Base-by-base conservation (phyloP, 2,329 filamentous ascomycete genomes). In the Ploettnerulaceae sp. region DNA sequence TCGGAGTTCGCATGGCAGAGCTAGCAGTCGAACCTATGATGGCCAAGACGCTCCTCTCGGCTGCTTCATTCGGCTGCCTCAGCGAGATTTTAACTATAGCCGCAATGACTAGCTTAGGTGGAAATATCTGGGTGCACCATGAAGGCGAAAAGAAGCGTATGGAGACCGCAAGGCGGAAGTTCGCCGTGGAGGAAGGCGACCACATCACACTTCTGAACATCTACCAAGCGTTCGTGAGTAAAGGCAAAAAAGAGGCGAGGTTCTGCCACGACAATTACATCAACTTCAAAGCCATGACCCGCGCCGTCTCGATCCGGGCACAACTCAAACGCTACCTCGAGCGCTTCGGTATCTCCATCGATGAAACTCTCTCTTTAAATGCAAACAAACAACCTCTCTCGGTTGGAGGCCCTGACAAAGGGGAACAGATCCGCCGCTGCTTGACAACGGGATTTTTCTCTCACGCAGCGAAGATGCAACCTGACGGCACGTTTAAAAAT, bases 21-120 rank as follows among this genome's bases (percentile, higher is more conserved):
- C 72, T 98, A 33, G 86, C 90, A 0, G 79, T 97, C 6, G 89
- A 95, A 57, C 93, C 93, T 0, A 96, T 96, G 89, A 93, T 96
- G 77, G 88, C 85, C 5, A 94, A 91, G 67, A 87, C 86, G 0
- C 73, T 96, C 4, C 78, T 97, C 7, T 79, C 82, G 14, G 86
- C 90, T 0, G 70, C 79, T 4, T 73, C 76, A 0, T 94, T 95
- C 66, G 75, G 75, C 28, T 96, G 90, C 57, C 69, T 95, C 9
- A 84, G 80, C 61, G 91, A 96, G 66, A 85, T 97, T 42, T 74
- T 97, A 20, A 89, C 84, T 2, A 95, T 97, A 54, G 89, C 91
- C 5, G 90, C 93, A 12, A 97, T 98, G 91, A 86, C 88, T 25
- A 93, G 84, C 52, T 71, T 95, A 0, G 86, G 90, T 50, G 86